Evolutionary conservation across 164 flowering plant genomes (phyloP).

Genomic region (Annona squamosa): DNA sequence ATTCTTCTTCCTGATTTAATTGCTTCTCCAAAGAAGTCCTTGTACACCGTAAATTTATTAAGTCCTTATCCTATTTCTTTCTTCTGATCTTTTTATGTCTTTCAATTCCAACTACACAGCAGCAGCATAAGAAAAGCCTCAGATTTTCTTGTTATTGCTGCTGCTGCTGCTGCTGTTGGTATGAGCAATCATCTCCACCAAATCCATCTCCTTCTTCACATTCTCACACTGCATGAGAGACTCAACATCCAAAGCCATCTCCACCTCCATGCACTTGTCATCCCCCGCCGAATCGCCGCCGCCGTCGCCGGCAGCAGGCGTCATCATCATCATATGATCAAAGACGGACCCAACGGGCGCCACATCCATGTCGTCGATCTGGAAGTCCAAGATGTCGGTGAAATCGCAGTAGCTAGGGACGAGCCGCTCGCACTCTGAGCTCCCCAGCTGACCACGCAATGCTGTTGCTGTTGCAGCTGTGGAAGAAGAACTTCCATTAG

Average conservation of each 20-base stretch:
- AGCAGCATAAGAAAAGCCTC: neutral
- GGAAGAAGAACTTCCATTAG: neutral
- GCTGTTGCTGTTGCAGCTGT: neutral
- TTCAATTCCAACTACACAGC: too few relatives aligned
- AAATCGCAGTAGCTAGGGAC: neutral
- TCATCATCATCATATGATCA: slow-evolving; percentile 4
- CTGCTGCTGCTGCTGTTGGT: slow-evolving; percentile 2
- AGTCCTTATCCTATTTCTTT: neutral
- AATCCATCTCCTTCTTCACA: slow-evolving; percentile 34
- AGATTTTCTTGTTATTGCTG: neutral
- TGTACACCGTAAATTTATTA: neutral
- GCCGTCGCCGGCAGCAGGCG: neutral
- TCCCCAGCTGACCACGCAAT: neutral
- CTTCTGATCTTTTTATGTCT: too few relatives aligned
- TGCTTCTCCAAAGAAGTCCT: neutral
- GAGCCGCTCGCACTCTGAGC: neutral
- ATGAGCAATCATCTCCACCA: slow-evolving; percentile 36
- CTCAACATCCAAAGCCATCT: slow-evolving; percentile 11
- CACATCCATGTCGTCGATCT: neutral
- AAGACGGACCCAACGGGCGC: slow-evolving; percentile 4
- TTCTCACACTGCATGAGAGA: slow-evolving; percentile 15
- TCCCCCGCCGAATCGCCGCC: neutral
- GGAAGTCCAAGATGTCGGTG: neutral
- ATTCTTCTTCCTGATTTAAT: neutral
- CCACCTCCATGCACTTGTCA: slow-evolving; percentile 8